Conservation (phyloP, 352 stramenopile species). For the Phytophthora hibernalis region DNA sequence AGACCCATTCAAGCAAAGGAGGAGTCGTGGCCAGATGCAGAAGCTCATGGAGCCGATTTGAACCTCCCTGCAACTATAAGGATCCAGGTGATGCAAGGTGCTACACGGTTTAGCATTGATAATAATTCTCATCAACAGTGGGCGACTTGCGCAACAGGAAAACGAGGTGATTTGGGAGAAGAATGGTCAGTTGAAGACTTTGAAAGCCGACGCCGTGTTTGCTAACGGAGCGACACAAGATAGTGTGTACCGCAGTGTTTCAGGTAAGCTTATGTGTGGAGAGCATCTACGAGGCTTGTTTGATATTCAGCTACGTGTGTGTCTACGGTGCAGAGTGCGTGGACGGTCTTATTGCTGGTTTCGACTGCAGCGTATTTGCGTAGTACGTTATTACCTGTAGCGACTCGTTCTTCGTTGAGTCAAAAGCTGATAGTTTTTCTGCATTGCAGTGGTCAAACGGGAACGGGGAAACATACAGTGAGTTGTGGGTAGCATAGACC, state of each 20-base stretch:
- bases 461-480: slow-evolving; percentile 76
- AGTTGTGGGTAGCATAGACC: neutral
- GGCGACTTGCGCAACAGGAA: slow-evolving; percentile 26
- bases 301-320: neutral
- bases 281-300: neutral
- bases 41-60: neutral
- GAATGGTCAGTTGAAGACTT: slow-evolving; percentile 65
- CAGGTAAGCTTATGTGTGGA: slow-evolving; percentile 51
- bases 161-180: slow-evolving; percentile 71
- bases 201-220: slow-evolving; percentile 66
- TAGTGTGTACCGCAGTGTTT: slow-evolving; percentile 57
- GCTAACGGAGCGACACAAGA: slow-evolving; percentile 43
- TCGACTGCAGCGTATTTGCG: slow-evolving; percentile 76
- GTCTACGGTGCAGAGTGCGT: slow-evolving; percentile 53
- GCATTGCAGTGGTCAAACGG: slow-evolving; percentile 63
- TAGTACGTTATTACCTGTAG: slow-evolving; percentile 62
- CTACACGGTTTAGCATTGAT: neutral
- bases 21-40: slow-evolving; percentile 40
- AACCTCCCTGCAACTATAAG: slow-evolving; percentile 33
- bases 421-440: slow-evolving; percentile 11
- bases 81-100: slow-evolving; percentile 39
- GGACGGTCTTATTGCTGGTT: slow-evolving; percentile 63
- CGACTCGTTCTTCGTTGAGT: neutral
- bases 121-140: neutral
- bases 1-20: slow-evolving; percentile 62